These are phyloP conservation scores for Ilyonectria sp. DNA, from an alignment of 2,329 filamentous ascomycete species.

Conservation along the genomic window DNA sequence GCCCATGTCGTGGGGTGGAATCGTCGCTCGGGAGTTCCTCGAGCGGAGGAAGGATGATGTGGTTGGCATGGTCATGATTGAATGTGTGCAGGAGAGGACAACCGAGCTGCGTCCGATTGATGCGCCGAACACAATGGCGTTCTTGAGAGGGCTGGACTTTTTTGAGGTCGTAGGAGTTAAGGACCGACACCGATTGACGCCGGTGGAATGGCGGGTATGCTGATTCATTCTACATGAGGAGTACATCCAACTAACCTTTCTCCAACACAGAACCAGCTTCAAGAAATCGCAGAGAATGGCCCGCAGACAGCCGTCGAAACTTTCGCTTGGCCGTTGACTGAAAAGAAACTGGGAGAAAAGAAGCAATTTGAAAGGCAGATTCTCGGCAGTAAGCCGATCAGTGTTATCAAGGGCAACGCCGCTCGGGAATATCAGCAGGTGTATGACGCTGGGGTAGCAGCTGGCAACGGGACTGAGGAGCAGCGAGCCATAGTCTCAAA, in stretches of 20 bases:
- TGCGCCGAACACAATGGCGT: conserved; percentile 12
- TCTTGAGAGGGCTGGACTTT: conserved; percentile 6
- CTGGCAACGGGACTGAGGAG: conserved; percentile 2
- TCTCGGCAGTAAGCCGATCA: conserved; percentile 3
- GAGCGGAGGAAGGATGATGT: conserved; percentile 13
- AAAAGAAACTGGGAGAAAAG: not conserved
- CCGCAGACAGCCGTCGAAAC: conserved; percentile 7
- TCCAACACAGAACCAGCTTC: not conserved
- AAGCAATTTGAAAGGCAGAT: conserved; percentile 7
- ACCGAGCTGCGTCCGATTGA: conserved; percentile 4
- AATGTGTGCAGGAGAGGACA: conserved; percentile 4
- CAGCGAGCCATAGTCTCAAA: conserved; percentile 1
- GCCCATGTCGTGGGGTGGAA: conserved; percentile 1
- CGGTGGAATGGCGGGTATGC: not conserved
- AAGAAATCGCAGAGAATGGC: conserved; percentile 5
- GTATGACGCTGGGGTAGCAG: conserved; percentile 8
- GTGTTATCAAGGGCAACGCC: conserved; percentile 3
- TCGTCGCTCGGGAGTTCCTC: conserved; percentile 17
- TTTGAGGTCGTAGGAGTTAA: conserved; percentile 7
- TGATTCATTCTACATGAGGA: too few relatives aligned
- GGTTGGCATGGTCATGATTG: conserved; percentile 15
- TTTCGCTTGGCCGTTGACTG: not conserved
- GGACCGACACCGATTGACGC: not conserved
- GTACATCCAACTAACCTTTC: not conserved
- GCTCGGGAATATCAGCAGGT: conserved; percentile 10